Evolutionary conservation across 306 rosid species (phyloP).

Genomic region (Vigna hirtella): DNA sequence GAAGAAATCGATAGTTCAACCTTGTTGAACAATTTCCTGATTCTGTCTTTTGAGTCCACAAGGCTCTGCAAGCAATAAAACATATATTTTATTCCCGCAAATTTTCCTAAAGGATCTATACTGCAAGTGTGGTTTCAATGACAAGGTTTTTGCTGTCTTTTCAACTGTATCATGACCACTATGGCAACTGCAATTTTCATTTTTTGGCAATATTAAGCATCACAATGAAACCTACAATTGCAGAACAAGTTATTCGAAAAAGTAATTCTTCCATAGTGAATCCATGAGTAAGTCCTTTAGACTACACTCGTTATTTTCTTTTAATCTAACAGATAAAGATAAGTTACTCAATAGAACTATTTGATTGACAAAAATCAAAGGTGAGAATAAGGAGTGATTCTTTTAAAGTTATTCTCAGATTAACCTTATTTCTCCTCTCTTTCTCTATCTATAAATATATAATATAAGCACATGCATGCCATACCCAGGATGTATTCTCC

Average conservation of each 20-base stretch:
- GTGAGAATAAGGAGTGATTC: background rate
- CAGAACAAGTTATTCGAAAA: no score
- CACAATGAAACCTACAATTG: background rate
- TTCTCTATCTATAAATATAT: no score
- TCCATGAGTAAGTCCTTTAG: no score
- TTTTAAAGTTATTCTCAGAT: background rate
- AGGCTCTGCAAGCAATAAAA: constrained; percentile 51
- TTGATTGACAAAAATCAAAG: background rate
- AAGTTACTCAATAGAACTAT: background rate
- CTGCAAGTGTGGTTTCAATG: background rate
- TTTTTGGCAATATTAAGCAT: background rate
- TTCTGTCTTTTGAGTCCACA: constrained; percentile 66
- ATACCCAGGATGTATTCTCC: constrained; percentile 42
- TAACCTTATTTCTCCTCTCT: background rate
- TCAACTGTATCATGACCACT: background rate
- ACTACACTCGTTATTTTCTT: no score
- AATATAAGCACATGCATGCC: background rate
- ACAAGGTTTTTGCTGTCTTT: background rate
- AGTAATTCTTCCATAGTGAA: no score
- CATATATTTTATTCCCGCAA: background rate
- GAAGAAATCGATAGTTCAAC: constrained; percentile 81
- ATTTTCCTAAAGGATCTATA: background rate
- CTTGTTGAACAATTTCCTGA: constrained; percentile 65
- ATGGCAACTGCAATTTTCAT: background rate
- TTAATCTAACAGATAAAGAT: no score